Evolutionary conservation across 345 rosid genomes (phyloP).

Genomic region (Firmiana major): DNA sequence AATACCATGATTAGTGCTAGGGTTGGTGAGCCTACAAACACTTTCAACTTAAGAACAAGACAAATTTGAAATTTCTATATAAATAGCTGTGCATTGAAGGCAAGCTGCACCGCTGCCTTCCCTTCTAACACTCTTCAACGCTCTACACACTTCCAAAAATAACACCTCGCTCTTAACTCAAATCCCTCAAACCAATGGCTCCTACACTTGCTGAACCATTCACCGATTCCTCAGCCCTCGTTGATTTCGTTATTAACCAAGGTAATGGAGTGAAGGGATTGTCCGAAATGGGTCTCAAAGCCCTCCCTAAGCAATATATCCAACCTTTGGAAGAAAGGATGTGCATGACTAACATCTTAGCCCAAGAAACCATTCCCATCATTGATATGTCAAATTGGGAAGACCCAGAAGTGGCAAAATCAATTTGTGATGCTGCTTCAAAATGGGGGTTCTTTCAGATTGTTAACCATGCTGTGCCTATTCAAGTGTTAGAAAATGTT

Average conservation of each 20-base stretch:
- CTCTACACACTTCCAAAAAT: not conserved
- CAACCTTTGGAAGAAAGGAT: not conserved
- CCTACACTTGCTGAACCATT: not conserved
- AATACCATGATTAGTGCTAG: too few relatives aligned
- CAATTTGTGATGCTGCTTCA: conserved; percentile 4
- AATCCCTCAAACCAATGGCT: not conserved
- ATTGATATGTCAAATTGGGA: conserved; percentile 11
- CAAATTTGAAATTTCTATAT: not conserved
- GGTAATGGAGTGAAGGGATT: conserved; percentile 23
- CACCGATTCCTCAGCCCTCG: not conserved
- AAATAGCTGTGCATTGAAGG: not conserved
- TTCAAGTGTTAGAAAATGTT: conserved; percentile 4
- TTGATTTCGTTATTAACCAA: conserved; percentile 8
- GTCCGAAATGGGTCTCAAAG: conserved; percentile 1
- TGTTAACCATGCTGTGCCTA: conserved; percentile 19
- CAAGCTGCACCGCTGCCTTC: not conserved
- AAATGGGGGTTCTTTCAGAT: conserved; percentile 23
- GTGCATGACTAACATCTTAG: not conserved
- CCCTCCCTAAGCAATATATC: conserved; percentile 13
- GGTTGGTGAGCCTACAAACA: too few relatives aligned
- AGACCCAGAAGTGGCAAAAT: not conserved
- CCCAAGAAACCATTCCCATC: not conserved
- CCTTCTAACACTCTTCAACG: not conserved
- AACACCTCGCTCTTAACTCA: not conserved
- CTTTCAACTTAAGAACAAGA: too few relatives aligned